phyloP scores from a whole-genome alignment of 345 rosid genomes.

The Boechera retrofracta region DNA sequence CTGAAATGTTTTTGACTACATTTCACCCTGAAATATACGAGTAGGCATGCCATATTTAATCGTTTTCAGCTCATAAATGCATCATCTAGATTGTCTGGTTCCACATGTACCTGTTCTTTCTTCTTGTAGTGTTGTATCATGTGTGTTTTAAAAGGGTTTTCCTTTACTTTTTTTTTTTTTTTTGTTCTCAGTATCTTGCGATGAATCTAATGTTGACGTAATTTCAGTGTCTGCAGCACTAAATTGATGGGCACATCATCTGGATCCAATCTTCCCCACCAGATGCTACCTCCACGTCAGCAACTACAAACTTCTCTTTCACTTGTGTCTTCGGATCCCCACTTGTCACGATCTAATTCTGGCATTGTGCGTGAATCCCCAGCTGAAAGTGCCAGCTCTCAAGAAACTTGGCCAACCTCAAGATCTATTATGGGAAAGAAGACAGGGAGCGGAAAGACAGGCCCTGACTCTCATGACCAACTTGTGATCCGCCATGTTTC shows the following conservation, averaged over 20 bases:
- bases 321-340: constrained; percentile 71
- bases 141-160: background rate
- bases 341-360: constrained; percentile 69
- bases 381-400: constrained; percentile 95
- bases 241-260: constrained; percentile 85
- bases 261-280: constrained; percentile 81
- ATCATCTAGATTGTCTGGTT: constrained; percentile 4
- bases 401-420: constrained; percentile 91
- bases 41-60: background rate
- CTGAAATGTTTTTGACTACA: too few species aligned
- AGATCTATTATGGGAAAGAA: constrained; percentile 62
- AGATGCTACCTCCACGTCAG: constrained; percentile 94
- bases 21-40: background rate
- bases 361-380: constrained; percentile 87
- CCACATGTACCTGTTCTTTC: background rate
- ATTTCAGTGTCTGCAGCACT: constrained; percentile 32
- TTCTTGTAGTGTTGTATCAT: too few species aligned
- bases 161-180: background rate
- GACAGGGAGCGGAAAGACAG: constrained; percentile 73
- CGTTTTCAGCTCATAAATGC: background rate
- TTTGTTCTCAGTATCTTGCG: background rate
- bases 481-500: constrained; percentile 69
- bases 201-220: constrained; percentile 11
- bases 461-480: constrained; percentile 68
- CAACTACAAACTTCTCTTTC: constrained; percentile 62